Evolutionary conservation across 2,329 filamentous ascomycete genomes (phyloP), one percentile per base, ranked within the genome.

Genomic region (Lachnellula suecica): DNA sequence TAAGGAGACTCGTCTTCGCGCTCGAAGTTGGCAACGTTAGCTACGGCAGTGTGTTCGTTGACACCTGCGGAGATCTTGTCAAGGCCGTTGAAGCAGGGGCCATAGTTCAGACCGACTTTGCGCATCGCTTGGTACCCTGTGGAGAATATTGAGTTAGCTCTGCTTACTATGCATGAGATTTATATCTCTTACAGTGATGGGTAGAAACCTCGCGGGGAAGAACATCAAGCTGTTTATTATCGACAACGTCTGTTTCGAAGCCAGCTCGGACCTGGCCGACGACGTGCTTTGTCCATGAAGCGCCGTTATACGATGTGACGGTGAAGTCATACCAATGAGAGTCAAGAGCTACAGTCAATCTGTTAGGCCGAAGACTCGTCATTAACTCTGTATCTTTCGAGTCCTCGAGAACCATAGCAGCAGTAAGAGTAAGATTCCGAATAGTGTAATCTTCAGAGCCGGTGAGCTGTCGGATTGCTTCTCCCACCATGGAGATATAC

Each of bases 211-310:
- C 13, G 34, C 38, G 15, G 31, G 45, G 23, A 23, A 29, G 17
- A 22, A 23, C 29, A 23, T 42, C 40, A n/a, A 42, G 40, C n/a
- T 20, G 20, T 15, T 22, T n/a, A 13, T 38, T 49, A 37, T 24
- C 40, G 15, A 27, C 11, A 19, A 47, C 15, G 10, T 38, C 40
- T 44, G 20, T 53, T 22, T 43, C 40, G 9, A 42, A 42, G 40
- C 40, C 40, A 24, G 10, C n/a, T 15, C 56, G 41, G 19, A 67
- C 55, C 34, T 58, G 54, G 19, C 66, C 66, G 11, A 42, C 43
- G 49, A 61, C 65, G 47, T 69, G 65, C 47, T 64, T 66, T 0
- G 47, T 65, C 68, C 68, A 70, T 2, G 44, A 25, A 4, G 44
- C 43, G 4, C 58, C 60, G 43, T 64, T 62, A 34, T 59, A 56